Percentiles rank a stretch among this genome's conserved stretches.
phyloP scores from a whole-genome alignment of 78 protist species.

The Dictyostelium brefeldianum region DNA sequence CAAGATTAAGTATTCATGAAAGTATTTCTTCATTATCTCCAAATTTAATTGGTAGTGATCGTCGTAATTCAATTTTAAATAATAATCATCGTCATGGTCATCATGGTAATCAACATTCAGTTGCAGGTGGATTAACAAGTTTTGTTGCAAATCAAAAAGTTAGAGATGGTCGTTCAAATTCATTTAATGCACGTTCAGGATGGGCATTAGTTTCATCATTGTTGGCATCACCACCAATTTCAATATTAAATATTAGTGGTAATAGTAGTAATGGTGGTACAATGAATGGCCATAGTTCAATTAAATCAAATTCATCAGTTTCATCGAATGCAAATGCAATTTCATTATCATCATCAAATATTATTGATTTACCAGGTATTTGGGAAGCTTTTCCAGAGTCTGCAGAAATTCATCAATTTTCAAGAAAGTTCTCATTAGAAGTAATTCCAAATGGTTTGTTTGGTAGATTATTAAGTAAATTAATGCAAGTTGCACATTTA shows the following conservation, averaged over 20 bases:
- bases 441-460: conserved; percentile 59
- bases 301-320: not conserved
- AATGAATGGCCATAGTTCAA: conserved; percentile 6
- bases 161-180: conserved; percentile 61
- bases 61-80: not conserved
- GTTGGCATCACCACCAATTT: not conserved
- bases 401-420: conserved; percentile 19
- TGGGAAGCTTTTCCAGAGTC: conserved; percentile 50
- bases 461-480: conserved; percentile 39
- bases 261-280: no score
- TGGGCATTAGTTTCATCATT: conserved; percentile 59
- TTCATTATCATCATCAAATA: not conserved
- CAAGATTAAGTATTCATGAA: not conserved
- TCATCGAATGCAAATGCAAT: not conserved
- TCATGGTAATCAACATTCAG: not conserved
- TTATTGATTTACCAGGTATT: conserved; percentile 8
- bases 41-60: not conserved
- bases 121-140: conserved; percentile 3
- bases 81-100: not conserved
- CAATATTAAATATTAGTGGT: not conserved
- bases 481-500: conserved; percentile 53
- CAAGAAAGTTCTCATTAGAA: conserved; percentile 39
- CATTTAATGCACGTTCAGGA: conserved; percentile 65
- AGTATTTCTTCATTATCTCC: not conserved
- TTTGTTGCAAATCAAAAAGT: conserved; percentile 33